Evolutionary conservation across 2,329 filamentous ascomycete genomes (phyloP), one percentile per base, ranked within the genome.

Genomic region (Fusarium lyarnte): DNA sequence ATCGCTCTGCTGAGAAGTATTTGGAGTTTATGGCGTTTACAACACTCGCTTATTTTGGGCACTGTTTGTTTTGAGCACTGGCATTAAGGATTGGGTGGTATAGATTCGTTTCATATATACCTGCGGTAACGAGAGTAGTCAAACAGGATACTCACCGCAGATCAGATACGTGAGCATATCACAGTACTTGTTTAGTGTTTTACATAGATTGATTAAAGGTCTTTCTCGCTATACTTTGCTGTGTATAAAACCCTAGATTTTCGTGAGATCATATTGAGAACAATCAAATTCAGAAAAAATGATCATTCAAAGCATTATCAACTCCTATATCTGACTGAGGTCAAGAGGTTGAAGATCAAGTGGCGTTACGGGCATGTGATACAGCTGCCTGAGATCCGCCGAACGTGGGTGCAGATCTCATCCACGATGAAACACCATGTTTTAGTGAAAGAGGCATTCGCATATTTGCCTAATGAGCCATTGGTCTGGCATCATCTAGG

Each of bases 241-340:
- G 1, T 4, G 2, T 11, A 2, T 2, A 19, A 21, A 6, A 4
- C 12, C 5, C 10, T 0, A n/a, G 2, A 7, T 1, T 17, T 12
- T 16, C 1, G 19, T 27, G 23, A 33, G 2, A 51, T 2, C 3
- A n/a, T 2, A 4, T 1, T 17, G 3, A 36, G 1, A 3, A 16
- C 2, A 6, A 21, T 19, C 3, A 11, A 25, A 0, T 21, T 21
- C 2, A 4, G 5, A 8, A 35, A 0, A 5, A 31, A 9, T 21
- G 5, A 23, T 12, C 2, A 23, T 23, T 33, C 13, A 8, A 33
- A 33, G 12, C 13, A 33, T 33, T 16, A 33, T 39, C 21, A 39
- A 8, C 3, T 51, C 4, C n/a, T 6, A 21, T 14, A 16, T 27
- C 2, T 4, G 5, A 2, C 14, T 14, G 6, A 8, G 21, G 19